Evolutionary conservation across 257 asterid species (phyloP).

Genomic region (Nicotiana tomentosiformis): DNA sequence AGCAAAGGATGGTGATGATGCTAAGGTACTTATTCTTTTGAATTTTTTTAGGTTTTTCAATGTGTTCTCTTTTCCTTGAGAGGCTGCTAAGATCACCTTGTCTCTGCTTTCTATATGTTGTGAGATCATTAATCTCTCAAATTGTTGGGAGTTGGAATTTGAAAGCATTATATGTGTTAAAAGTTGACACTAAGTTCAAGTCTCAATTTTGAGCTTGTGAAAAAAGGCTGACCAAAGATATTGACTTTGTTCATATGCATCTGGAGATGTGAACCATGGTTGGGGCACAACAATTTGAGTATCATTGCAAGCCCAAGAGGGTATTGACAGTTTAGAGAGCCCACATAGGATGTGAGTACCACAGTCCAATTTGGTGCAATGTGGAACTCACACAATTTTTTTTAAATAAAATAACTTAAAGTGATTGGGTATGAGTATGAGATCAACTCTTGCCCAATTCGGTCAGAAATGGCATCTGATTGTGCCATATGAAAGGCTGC

Average conservation of each 20-base stretch:
- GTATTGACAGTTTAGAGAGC: neutral
- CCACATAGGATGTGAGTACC: neutral
- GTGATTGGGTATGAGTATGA: neutral
- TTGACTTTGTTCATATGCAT: neutral
- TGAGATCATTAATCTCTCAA: neutral
- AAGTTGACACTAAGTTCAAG: neutral
- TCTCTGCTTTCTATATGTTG: neutral
- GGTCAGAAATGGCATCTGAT: neutral
- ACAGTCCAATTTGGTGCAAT: neutral
- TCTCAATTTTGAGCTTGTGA: neutral
- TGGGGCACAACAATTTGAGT: neutral
- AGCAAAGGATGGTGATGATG: slow-evolving; percentile 48
- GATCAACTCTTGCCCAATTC: neutral
- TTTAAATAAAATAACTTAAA: neutral
- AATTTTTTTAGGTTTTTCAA: neutral
- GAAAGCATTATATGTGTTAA: neutral
- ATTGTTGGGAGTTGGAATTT: neutral
- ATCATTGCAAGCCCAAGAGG: slow-evolving; percentile 2
- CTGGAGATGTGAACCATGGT: neutral
- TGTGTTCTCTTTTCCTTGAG: slow-evolving; percentile 2
- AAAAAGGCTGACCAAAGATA: neutral
- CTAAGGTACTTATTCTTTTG: slow-evolving; percentile 38
- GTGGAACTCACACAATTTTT: neutral
- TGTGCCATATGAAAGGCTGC: neutral
- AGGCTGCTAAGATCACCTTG: neutral